Evolutionary conservation across 345 rosid species (phyloP), one percentile per base, ranked within the genome.

Genomic region (Hibiscus syriacus): DNA sequence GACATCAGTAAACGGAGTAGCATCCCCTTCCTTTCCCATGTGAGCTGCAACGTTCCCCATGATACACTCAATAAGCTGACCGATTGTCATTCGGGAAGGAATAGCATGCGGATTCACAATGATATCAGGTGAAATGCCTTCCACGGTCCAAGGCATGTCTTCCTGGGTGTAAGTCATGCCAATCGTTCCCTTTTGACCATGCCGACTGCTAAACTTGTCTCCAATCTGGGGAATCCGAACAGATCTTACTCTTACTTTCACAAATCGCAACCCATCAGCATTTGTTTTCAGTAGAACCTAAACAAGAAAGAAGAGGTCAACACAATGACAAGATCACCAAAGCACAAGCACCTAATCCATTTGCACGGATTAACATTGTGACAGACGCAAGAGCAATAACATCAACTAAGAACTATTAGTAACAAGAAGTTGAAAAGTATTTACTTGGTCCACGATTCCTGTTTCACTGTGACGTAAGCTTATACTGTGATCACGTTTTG

Each of bases 21-120:
- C 98, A 66, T 93, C 98, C 55, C 98, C 98, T 81, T 93, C 98
- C 82, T 90, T n/a, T n/a, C n/a, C n/a, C n/a, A n/a, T n/a, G n/a
- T n/a, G n/a, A n/a, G n/a, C n/a, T n/a, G n/a, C n/a, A n/a, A n/a
- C n/a, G n/a, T n/a, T n/a, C n/a, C n/a, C n/a, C n/a, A n/a, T n/a
- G n/a, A n/a, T n/a, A n/a, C n/a, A n/a, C n/a, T n/a, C n/a, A n/a
- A n/a, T n/a, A n/a, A n/a, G n/a, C n/a, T n/a, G n/a, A n/a, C n/a
- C n/a, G n/a, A n/a, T n/a, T n/a, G n/a, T n/a, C n/a, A n/a, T n/a
- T n/a, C n/a, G n/a, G n/a, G n/a, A n/a, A n/a, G n/a, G n/a, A n/a
- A n/a, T n/a, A n/a, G n/a, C n/a, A n/a, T n/a, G n/a, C n/a, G n/a
- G n/a, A n/a, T n/a, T n/a, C n/a, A n/a, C n/a, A n/a, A n/a, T n/a